Percentiles rank a stretch among this genome's conserved stretches.
Conservation (phyloP, 306 rosid species). For the Hippophae gyantsensis region DNA sequence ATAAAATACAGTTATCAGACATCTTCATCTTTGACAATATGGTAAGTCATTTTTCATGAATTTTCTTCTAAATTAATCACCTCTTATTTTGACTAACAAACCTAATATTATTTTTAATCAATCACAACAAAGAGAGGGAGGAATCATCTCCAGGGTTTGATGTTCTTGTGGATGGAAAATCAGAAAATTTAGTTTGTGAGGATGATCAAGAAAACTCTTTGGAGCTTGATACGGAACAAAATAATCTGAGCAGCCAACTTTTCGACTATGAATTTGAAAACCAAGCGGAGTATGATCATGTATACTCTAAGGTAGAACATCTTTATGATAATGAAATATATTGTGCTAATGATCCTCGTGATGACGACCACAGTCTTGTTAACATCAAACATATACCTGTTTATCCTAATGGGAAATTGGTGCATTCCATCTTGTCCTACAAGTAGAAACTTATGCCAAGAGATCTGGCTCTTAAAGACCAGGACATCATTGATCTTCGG, state of each 20-base stretch:
- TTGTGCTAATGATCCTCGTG: slow-evolving; percentile 26
- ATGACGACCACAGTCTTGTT: slow-evolving; percentile 21
- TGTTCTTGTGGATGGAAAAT: slow-evolving; percentile 62
- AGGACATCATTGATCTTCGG: slow-evolving; percentile 45
- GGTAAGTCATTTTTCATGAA: too few species aligned
- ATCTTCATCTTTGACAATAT: too few species aligned
- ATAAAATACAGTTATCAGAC: too few species aligned
- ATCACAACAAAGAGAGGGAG: too few species aligned
- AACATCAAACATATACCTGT: slow-evolving; percentile 24
- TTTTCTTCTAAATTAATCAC: too few species aligned
- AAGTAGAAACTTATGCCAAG: slow-evolving; percentile 38
- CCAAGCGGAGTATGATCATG: slow-evolving; percentile 33
- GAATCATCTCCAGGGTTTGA: slow-evolving; percentile 88
- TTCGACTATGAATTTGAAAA: slow-evolving; percentile 37
- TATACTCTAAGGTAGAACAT: slow-evolving; percentile 33
- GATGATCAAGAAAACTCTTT: slow-evolving; percentile 39
- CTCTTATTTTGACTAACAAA: too few species aligned
- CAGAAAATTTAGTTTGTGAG: slow-evolving; percentile 32
- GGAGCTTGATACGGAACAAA: slow-evolving; percentile 30
- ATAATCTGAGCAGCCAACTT: slow-evolving; percentile 31
- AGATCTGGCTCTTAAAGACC: slow-evolving; percentile 30
- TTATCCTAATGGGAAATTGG: slow-evolving; percentile 29
- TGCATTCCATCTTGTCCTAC: slow-evolving; percentile 40
- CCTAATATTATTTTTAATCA: too few species aligned
- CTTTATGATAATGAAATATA: slow-evolving; percentile 32